Base-by-base conservation (phyloP, 129 eudicot genomes). In the Artemisia tridentata region DNA sequence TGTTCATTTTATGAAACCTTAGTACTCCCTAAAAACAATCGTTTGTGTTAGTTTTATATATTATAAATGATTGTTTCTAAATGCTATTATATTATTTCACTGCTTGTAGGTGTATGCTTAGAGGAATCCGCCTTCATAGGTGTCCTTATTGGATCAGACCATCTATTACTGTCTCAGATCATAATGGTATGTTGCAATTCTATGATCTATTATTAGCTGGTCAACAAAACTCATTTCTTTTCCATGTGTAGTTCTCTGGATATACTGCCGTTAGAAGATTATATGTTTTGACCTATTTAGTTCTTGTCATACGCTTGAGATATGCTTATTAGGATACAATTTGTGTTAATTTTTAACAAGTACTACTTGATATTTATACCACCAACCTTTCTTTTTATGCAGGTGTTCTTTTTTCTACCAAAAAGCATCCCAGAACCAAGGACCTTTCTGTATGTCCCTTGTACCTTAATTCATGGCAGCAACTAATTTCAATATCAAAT, bases 141-240 rank as follows among this genome's bases (percentile, higher is more conserved):
- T 92, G 96, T 72, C 98, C 98, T 43, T 92, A 86, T 49, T 92
- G 98, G 98, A 85, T 92, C 68, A 89, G 96, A 80, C 95, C 96
- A 23, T 81, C 96, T 65, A 87, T 92, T 52, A 89, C 96, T 20
- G 78, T 92, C 78, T 92, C 92, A 15, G 80, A 92, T 77, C 96
- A 92, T 80, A 85, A 87, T 84, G 98, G 98, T 92, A 78, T 1
- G 29, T 38, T 38, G 45, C 45, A 38, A 7, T 34, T 34, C 43
- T 34, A 34, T 34, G 43, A 34, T 34, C 43, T 31, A 31, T 31
- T 5, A 31, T 31, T 31, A 31, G 41, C 41, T 31, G 43, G 43
- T 34, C 43, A 5, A 7, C 7, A 7, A 34, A 34, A 34, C 43
- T 34, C 11, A 29, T 3, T 3, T 29, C 31, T 27, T 27, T 27